Conservation (phyloP, 1,284 basidiomycete species). For the Macrocystidia cucumis region DNA sequence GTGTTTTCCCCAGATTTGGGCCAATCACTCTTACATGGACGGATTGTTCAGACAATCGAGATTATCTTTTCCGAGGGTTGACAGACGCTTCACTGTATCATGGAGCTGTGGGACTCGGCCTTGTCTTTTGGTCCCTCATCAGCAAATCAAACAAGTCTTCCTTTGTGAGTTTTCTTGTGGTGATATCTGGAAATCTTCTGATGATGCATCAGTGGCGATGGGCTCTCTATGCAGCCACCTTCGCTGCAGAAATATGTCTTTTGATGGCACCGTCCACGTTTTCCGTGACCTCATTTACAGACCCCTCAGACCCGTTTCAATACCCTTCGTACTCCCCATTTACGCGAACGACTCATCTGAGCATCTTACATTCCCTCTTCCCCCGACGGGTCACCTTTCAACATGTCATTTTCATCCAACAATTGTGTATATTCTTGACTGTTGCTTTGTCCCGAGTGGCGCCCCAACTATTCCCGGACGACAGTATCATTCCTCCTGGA, state of each 20-base stretch:
- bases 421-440: conserved; percentile 64
- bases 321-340: conserved; percentile 20
- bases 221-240: conserved; percentile 51
- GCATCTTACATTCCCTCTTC: conserved; percentile 43
- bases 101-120: conserved; percentile 49
- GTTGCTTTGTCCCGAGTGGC: conserved; percentile 63
- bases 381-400: conserved; percentile 65
- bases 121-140: conserved; percentile 59
- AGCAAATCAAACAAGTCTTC: conserved; percentile 52
- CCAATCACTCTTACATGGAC: conserved; percentile 65
- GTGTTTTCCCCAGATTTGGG: conserved; percentile 49
- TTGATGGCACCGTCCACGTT: conserved; percentile 48
- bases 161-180: conserved; percentile 45
- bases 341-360: conserved; percentile 16
- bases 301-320: conserved; percentile 12
- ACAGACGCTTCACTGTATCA: conserved; percentile 66
- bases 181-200: conserved; percentile 3
- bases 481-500: conserved; percentile 20
- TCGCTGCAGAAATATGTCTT: conserved; percentile 55
- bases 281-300: conserved; percentile 11
- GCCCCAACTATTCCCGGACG: conserved; percentile 50
- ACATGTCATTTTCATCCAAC: conserved; percentile 69
- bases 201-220: conserved; percentile 61
- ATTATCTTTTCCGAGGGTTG: conserved; percentile 69
- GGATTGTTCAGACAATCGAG: conserved; percentile 50